A percentile compares a stretch with the other conserved stretches of the same genome.
Evolutionary conservation across 2,329 filamentous ascomycete species (phyloP).

Genomic region (Aspergillus sp.): DNA sequence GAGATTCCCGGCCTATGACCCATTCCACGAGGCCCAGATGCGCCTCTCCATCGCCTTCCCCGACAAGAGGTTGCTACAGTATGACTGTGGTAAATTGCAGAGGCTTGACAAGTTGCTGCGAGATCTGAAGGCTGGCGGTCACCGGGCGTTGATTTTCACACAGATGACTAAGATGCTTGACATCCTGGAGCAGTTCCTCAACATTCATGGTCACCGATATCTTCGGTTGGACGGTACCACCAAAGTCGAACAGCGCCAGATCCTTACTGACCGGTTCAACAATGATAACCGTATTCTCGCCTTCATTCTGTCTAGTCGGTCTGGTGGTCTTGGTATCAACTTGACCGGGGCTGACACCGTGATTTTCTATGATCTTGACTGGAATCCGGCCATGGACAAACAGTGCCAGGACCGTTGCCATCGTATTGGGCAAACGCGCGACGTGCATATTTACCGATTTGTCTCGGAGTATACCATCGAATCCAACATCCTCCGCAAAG

Average conservation of each 20-base stretch:
- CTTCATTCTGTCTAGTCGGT: conserved; percentile 93
- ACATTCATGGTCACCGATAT: conserved; percentile 97
- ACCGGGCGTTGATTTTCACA: conserved; percentile 95
- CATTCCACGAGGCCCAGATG: conserved; percentile 92
- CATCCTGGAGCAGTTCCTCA: conserved; percentile 95
- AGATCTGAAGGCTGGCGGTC: conserved; percentile 81
- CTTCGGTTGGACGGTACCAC: conserved; percentile 94
- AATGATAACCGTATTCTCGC: conserved; percentile 87
- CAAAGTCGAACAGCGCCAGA: conserved; percentile 91
- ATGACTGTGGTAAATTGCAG: conserved; percentile 96
- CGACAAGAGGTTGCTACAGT: conserved; percentile 92
- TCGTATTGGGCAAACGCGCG: conserved; percentile 93
- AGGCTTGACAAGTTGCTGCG: conserved; percentile 82
- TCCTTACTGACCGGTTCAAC: conserved; percentile 95
- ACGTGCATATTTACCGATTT: conserved; percentile 96
- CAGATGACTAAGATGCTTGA: conserved; percentile 99
- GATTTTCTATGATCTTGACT: conserved; percentile 98
- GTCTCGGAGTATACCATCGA: conserved; percentile 94
- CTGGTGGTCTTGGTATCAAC: conserved; percentile 93
- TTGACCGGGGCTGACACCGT: conserved; percentile 95
- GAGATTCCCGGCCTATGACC: conserved; percentile 63
- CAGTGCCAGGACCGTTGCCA: conserved; percentile 98
- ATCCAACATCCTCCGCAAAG: conserved; percentile 94
- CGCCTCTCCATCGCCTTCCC: conserved; percentile 94
- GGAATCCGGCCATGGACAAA: conserved; percentile 99